Percentiles rank a stretch among this genome's conserved stretches.
These are phyloP conservation scores for Barnettozyma populi DNA, from an alignment of 805 yeast genomes.

Conservation along the genomic window DNA sequence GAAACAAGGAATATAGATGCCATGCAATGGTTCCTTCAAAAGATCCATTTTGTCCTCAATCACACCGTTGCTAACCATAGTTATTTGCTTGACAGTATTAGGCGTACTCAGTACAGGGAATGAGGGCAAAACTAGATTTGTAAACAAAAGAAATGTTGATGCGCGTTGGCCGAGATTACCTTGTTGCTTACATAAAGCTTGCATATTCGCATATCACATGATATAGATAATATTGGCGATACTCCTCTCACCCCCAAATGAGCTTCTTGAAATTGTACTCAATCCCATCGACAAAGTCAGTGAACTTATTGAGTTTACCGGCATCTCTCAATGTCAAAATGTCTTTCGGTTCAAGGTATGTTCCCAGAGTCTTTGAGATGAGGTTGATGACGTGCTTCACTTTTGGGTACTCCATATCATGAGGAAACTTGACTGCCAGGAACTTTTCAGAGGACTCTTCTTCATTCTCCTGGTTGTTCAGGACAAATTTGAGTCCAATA, in stretches of 20 bases:
- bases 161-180: too few relatives aligned
- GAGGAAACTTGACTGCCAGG: slow-evolving; percentile 23
- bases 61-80: background rate
- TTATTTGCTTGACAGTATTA: background rate
- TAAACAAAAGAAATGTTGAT: too few relatives aligned
- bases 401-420: slow-evolving; percentile 20
- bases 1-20: slow-evolving; percentile 64
- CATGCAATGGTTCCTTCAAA: slow-evolving; percentile 67
- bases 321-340: slow-evolving; percentile 34
- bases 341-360: slow-evolving; percentile 25
- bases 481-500: slow-evolving; percentile 26
- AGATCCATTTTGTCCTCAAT: slow-evolving; percentile 42
- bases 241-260: slow-evolving; percentile 37
- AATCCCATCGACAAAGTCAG: slow-evolving; percentile 28
- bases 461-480: slow-evolving; percentile 1
- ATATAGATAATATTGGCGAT: too few relatives aligned
- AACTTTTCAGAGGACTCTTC: background rate
- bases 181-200: too few relatives aligned
- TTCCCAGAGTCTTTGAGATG: slow-evolving; percentile 21
- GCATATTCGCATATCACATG: too few relatives aligned
- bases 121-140: too few relatives aligned
- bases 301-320: slow-evolving; percentile 20
- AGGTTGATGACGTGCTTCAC: slow-evolving; percentile 21
- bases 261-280: slow-evolving; percentile 33
- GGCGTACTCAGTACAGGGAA: background rate